A percentile compares a stretch with the other conserved stretches of the same genome.
phyloP scores from a whole-genome alignment of 306 rosid genomes.

The Pachyrhizus erosus region DNA sequence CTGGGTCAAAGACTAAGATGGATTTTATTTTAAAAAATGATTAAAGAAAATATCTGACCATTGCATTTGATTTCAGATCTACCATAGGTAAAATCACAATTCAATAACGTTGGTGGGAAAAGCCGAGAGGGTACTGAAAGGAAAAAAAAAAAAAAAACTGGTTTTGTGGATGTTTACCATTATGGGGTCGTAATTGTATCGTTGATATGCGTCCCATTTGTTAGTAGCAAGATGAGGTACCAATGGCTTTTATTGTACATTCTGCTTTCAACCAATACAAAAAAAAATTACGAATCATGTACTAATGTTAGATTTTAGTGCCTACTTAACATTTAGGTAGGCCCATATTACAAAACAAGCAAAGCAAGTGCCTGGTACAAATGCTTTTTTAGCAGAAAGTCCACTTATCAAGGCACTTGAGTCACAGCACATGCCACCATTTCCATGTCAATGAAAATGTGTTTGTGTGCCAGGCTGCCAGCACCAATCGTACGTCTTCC shows the following conservation, averaged over 20 bases:
- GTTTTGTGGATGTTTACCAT: not conserved
- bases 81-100: not conserved
- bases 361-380: not conserved
- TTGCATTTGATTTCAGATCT: not conserved
- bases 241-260: not conserved
- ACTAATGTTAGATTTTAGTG: not conserved
- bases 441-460: slow-evolving; percentile 20
- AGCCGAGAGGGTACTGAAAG: not conserved
- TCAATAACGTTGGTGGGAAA: not conserved
- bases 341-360: slow-evolving; percentile 12
- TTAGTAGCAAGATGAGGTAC: not conserved
- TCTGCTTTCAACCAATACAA: not conserved
- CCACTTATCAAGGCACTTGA: slow-evolving; percentile 10
- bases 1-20: not conserved
- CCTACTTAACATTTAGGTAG: not conserved
- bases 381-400: slow-evolving; percentile 7
- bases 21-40: not conserved
- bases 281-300: slow-evolving; percentile 1
- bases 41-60: not conserved
- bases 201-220: not conserved
- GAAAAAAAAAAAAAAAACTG: not conserved
- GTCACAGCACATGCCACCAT: slow-evolving; percentile 24
- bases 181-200: not conserved
- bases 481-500: slow-evolving; percentile 21
- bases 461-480: slow-evolving; percentile 31